Conservation (phyloP, 129 eudicot species). For the Centrapalus pauciflorus region DNA sequence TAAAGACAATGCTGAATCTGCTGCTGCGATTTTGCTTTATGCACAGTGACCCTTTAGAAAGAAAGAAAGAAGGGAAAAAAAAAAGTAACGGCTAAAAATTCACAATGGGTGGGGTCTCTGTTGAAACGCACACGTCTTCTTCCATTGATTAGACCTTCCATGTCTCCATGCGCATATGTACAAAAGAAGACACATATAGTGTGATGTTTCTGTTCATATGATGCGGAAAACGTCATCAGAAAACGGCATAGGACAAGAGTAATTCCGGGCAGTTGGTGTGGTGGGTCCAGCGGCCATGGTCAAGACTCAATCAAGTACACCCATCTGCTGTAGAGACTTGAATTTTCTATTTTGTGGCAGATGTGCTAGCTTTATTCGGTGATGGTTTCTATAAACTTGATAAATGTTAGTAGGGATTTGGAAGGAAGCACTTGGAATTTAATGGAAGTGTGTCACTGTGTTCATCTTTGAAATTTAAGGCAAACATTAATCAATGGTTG, state of each 20-base stretch:
- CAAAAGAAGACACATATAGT: not conserved
- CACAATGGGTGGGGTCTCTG: conserved; percentile 15
- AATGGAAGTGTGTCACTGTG: not conserved
- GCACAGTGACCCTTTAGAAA: not conserved
- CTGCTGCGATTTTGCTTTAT: not conserved
- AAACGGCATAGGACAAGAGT: conserved; percentile 11
- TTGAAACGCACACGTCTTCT: conserved; percentile 21
- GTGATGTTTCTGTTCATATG: conserved; percentile 25
- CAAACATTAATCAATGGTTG: not conserved
- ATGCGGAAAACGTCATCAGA: conserved; percentile 17
- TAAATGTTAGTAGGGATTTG: conserved; percentile 13
- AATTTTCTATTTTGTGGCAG: not conserved
- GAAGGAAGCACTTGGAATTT: conserved; percentile 20
- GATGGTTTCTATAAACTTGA: not conserved
- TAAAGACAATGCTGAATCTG: not conserved
- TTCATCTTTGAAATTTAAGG: not conserved
- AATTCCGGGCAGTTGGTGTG: conserved; percentile 16
- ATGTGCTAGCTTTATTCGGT: conserved; percentile 12
- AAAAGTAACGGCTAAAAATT: conserved; percentile 17
- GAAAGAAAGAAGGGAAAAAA: not conserved
- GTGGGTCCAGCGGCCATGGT: conserved; percentile 25
- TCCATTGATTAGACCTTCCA: conserved; percentile 27
- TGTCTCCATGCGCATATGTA: conserved; percentile 7
- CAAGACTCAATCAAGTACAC: conserved; percentile 35
- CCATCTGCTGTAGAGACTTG: conserved; percentile 29